Evolutionary conservation across 2,329 filamentous ascomycete genomes (phyloP).

Genomic region (Trichocomaceae sp.): DNA sequence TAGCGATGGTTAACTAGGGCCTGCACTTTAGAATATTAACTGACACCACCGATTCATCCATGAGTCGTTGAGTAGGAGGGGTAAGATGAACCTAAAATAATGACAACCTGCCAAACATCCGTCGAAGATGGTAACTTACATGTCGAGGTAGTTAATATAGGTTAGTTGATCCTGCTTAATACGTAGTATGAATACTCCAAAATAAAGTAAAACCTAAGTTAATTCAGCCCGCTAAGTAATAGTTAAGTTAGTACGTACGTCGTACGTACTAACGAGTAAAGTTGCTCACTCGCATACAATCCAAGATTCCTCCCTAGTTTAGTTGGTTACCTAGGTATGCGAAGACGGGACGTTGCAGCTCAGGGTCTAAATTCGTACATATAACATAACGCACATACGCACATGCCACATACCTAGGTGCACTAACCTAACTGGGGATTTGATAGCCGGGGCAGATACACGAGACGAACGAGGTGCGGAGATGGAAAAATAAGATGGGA

Average conservation of each 20-base stretch:
- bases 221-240: not conserved
- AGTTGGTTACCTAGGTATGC: constrained; percentile 10
- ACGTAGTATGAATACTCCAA: no score
- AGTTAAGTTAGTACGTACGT: not conserved
- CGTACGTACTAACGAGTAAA: not conserved
- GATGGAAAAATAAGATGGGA: not conserved
- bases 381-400: not conserved
- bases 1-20: no score
- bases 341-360: constrained; percentile 11
- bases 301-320: constrained; percentile 4
- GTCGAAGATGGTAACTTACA: no score
- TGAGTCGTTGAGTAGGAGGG: no score
- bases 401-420: not conserved
- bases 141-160: not conserved
- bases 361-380: constrained; percentile 8
- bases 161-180: no score
- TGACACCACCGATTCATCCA: no score
- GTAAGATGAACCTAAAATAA: no score
- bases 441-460: not conserved
- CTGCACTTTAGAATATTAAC: no score
- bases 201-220: not conserved
- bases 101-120: no score
- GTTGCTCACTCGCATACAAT: constrained; percentile 1
- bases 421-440: not conserved
- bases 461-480: not conserved